phyloP scores from a whole-genome alignment of 2,329 filamentous ascomycete genomes.

The Botryotinia convoluta region DNA sequence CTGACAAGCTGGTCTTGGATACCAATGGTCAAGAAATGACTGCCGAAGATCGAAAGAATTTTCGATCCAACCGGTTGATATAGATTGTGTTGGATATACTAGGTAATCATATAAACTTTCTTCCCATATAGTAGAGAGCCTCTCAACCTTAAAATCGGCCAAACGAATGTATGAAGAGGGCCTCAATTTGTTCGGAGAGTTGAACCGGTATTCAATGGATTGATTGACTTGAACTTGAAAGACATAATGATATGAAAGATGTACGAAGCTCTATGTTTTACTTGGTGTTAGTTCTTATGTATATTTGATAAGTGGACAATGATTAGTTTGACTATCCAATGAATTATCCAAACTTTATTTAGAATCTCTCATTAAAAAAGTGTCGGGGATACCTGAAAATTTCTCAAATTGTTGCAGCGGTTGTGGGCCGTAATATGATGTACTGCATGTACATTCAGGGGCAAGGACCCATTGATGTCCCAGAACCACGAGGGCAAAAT shows the following conservation, averaged over 20 bases:
- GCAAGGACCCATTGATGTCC: slow-evolving; percentile 21
- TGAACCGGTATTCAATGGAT: not conserved
- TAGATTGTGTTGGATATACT: not conserved
- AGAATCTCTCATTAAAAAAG: slow-evolving; percentile 3
- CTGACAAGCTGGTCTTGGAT: not conserved
- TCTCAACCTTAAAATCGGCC: not conserved
- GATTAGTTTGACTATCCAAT: not conserved
- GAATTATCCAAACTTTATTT: not conserved
- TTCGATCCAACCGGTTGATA: not conserved
- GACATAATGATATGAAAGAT: not conserved
- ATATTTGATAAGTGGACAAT: not conserved
- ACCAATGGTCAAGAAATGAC: not conserved
- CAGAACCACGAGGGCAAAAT: slow-evolving; percentile 15
- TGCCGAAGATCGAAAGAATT: not conserved
- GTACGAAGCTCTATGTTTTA: not conserved
- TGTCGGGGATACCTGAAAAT: not conserved
- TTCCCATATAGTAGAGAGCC: not conserved
- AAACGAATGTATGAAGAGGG: not conserved
- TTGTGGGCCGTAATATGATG: not conserved
- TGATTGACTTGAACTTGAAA: not conserved
- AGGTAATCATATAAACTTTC: not conserved
- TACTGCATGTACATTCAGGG: slow-evolving; percentile 4
- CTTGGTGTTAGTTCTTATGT: not conserved
- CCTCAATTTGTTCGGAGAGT: not conserved
- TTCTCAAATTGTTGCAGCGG: not conserved